Evolutionary conservation across 257 asterid species (phyloP).

Genomic region (Solanum appendiculatum): DNA sequence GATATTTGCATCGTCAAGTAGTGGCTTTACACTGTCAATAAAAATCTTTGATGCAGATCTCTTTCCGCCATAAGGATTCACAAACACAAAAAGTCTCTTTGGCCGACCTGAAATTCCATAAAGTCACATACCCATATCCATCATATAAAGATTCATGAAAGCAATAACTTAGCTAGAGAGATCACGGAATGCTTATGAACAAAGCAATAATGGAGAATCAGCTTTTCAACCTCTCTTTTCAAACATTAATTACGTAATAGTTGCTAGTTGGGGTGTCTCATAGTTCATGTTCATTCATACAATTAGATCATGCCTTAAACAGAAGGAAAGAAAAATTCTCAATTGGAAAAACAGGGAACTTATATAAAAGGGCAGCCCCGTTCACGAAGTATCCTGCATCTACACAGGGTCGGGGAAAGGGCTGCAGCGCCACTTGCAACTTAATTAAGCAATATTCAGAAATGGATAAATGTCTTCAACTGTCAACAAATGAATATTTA

Average conservation of each 20-base stretch:
- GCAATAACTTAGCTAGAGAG: background rate
- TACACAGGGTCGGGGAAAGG: background rate
- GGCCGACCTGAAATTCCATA: constrained; percentile 56
- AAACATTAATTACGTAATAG: background rate
- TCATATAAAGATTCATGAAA: background rate
- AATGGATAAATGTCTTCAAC: background rate
- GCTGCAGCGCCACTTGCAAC: background rate
- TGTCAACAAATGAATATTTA: background rate
- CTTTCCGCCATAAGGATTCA: constrained; percentile 93
- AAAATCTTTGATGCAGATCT: constrained; percentile 67
- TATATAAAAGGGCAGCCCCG: background rate
- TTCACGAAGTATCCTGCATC: background rate
- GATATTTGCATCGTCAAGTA: constrained; percentile 74
- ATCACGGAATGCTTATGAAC: background rate
- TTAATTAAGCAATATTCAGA: background rate
- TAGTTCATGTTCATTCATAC: background rate
- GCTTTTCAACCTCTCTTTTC: background rate
- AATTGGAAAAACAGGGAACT: background rate
- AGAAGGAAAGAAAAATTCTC: background rate
- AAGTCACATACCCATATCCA: background rate
- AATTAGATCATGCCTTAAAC: background rate
- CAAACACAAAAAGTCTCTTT: constrained; percentile 56
- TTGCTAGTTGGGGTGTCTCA: background rate
- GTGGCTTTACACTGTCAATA: constrained; percentile 59
- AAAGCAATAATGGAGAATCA: background rate